A percentile compares a stretch with the other conserved stretches of the same genome.
Evolutionary conservation across 441 rosid genomes (phyloP).

Genomic region (Pelargonium australe): DNA sequence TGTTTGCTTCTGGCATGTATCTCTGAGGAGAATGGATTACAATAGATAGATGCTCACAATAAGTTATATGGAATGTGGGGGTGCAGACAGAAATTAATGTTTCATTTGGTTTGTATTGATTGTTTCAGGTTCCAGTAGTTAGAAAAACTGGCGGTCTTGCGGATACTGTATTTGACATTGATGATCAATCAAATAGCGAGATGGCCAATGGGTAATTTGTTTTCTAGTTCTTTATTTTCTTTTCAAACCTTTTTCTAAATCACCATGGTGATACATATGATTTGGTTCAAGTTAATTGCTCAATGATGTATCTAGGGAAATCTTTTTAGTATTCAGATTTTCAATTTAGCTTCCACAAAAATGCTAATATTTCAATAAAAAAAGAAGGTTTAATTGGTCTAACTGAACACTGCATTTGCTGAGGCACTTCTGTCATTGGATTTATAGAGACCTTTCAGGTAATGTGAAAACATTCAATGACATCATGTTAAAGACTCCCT

Average conservation of each 20-base stretch:
- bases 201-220: constrained; percentile 44
- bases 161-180: constrained; percentile 51
- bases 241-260: background rate
- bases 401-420: no score
- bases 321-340: background rate
- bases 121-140: constrained; percentile 45
- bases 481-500: no score
- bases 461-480: background rate
- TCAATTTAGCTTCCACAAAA: no score
- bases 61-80: background rate
- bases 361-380: no score
- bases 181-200: constrained; percentile 31
- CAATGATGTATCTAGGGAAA: background rate
- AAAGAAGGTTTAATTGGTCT: no score
- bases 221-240: background rate
- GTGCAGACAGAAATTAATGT: background rate
- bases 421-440: no score
- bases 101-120: constrained; percentile 9
- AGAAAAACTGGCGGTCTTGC: constrained; percentile 64
- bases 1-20: background rate
- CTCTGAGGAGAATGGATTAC: background rate
- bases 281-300: background rate
- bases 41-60: background rate
- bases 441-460: no score
- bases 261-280: background rate